These are phyloP conservation scores for Diaporthe longicolla DNA, from an alignment of 2,329 filamentous ascomycete genomes.

Conservation along the genomic window DNA sequence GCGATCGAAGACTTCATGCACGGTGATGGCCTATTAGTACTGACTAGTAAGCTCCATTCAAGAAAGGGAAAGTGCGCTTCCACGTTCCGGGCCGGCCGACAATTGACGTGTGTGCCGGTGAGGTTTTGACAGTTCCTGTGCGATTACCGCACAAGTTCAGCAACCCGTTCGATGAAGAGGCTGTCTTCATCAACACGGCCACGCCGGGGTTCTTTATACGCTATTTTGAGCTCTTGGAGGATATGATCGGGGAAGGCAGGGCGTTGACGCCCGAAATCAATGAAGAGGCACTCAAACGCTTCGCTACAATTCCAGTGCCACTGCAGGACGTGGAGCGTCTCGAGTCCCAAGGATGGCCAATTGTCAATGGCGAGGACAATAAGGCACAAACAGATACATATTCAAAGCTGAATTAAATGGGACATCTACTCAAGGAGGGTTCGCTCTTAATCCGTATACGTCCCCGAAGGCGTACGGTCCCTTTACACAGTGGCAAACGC, in stretches of 20 bases:
- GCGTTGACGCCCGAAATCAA: slow-evolving; percentile 16
- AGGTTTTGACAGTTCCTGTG: slow-evolving; percentile 15
- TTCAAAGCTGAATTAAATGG: no score
- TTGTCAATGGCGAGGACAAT: not conserved
- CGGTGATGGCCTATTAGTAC: not conserved
- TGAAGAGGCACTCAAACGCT: slow-evolving; percentile 9
- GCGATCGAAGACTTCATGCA: not conserved
- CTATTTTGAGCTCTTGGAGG: slow-evolving; percentile 16
- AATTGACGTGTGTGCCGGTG: slow-evolving; percentile 3
- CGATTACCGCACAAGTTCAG: slow-evolving; percentile 22
- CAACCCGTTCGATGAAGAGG: slow-evolving; percentile 18
- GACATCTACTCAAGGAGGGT: no score
- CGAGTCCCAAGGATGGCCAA: not conserved
- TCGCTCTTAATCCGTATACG: no score
- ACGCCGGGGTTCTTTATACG: slow-evolving; percentile 12
- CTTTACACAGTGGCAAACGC: no score
- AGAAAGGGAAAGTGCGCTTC: slow-evolving; percentile 12
- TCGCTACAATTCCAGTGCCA: slow-evolving; percentile 17
- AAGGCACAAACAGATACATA: not conserved
- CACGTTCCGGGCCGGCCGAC: slow-evolving; percentile 11
- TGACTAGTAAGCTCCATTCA: not conserved
- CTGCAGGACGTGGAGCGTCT: slow-evolving; percentile 1
- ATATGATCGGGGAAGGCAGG: slow-evolving; percentile 13
- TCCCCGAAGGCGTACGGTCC: no score
- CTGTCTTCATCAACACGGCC: slow-evolving; percentile 14